A percentile compares a stretch with the other conserved stretches of the same genome.
phyloP scores from a whole-genome alignment of 208 protist species.

The Borovskyia barvae region DNA sequence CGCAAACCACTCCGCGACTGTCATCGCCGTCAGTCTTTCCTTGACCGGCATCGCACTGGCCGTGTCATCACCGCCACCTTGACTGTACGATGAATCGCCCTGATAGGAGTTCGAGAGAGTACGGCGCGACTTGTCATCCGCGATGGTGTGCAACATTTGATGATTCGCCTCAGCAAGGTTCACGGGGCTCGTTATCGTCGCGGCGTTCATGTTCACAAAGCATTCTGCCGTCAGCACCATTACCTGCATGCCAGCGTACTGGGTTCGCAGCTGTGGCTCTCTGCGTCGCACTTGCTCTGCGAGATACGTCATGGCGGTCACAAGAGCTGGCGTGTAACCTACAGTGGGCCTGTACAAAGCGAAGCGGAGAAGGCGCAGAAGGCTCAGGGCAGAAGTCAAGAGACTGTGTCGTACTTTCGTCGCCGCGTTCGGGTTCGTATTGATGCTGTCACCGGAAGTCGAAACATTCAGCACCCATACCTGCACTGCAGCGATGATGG shows the following conservation, averaged over 20 bases:
- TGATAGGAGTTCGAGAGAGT: conserved; percentile 18
- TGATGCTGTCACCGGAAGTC: background rate
- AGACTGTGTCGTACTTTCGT: conserved; percentile 37
- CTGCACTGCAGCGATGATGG: conserved; percentile 53
- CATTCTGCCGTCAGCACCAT: conserved; percentile 66
- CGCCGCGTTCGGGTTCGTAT: conserved; percentile 7
- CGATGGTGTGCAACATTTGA: conserved; percentile 49
- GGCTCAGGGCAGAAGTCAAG: conserved; percentile 30
- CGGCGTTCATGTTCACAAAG: conserved; percentile 78
- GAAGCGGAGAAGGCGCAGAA: conserved; percentile 72
- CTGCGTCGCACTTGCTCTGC: conserved; percentile 42
- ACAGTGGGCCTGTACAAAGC: conserved; percentile 47
- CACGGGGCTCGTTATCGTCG: conserved; percentile 26
- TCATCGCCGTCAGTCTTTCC: conserved; percentile 34
- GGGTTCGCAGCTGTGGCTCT: conserved; percentile 41
- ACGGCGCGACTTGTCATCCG: conserved; percentile 42
- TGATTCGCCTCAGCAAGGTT: conserved; percentile 39
- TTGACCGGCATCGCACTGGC: conserved; percentile 7
- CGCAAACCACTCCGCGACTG: conserved; percentile 58
- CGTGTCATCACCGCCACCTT: background rate
- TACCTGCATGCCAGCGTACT: conserved; percentile 75
- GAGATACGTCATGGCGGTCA: conserved; percentile 39
- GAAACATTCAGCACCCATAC: conserved; percentile 26
- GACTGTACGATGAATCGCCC: background rate
- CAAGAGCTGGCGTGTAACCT: conserved; percentile 25